Evolutionary conservation across 192 early-diverging fungal species (phyloP).

Genomic region (Jimgerdemannia lactiflua): DNA sequence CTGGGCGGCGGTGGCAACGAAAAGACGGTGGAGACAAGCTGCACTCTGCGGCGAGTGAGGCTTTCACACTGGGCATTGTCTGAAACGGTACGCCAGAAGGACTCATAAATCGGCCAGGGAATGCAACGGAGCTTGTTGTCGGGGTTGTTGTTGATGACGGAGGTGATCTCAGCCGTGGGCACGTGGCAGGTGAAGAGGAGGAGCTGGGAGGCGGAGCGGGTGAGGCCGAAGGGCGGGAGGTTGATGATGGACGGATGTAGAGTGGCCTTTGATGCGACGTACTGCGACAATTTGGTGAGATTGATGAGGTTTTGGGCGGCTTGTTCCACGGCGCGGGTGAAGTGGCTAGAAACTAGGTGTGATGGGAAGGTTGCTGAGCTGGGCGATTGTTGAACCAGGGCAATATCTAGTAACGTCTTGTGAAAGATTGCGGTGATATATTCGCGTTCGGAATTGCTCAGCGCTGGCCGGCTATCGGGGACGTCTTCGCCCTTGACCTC

Average conservation of each 20-base stretch:
- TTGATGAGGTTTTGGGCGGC: conserved; percentile 14
- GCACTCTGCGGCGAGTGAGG: not conserved
- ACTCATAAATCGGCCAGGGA: conserved; percentile 11
- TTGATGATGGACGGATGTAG: conserved; percentile 21
- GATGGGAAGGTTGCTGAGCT: not conserved
- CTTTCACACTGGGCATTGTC: not conserved
- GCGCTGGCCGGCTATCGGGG: conserved; percentile 1
- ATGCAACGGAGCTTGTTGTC: conserved; percentile 17
- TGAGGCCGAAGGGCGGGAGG: conserved; percentile 22
- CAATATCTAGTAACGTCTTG: conserved; percentile 8
- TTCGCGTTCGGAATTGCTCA: conserved; percentile 5
- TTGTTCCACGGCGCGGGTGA: conserved; percentile 10
- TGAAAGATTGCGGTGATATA: conserved; percentile 4
- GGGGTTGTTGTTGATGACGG: conserved; percentile 18
- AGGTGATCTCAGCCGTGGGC: conserved; percentile 11
- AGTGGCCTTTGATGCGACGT: conserved; percentile 9
- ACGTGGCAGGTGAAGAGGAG: conserved; percentile 25
- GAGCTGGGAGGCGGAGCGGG: conserved; percentile 18
- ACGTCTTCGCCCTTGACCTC: conserved; percentile 12
- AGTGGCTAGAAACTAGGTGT: conserved; percentile 5
- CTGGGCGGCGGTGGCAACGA: not conserved
- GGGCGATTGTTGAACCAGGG: conserved; percentile 1
- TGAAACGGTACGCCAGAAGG: conserved; percentile 8
- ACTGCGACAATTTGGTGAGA: conserved; percentile 10
- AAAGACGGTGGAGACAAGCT: not conserved